phyloP scores from a whole-genome alignment of 139 green algal genomes.

The Auxenochlorella protothecoides region DNA sequence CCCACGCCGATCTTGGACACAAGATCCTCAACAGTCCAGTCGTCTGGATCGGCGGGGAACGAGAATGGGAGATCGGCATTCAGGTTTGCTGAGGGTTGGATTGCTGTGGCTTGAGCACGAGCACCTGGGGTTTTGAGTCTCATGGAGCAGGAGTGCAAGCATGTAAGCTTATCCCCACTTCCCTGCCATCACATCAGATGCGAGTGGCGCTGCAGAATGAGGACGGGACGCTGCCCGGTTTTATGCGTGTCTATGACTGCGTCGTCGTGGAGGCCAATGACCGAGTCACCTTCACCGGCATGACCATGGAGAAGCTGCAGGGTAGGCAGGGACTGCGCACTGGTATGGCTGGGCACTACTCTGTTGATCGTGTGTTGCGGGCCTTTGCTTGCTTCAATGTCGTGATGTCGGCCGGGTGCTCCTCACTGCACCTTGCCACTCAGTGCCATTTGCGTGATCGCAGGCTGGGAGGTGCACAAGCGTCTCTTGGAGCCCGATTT shows the following conservation, averaged over 20 bases:
- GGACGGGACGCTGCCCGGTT: conserved; percentile 19
- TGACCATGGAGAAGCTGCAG: conserved; percentile 26
- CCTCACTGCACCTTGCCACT: neutral
- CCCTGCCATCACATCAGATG: conserved; percentile 7
- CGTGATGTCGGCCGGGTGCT: neutral
- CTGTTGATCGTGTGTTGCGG: neutral
- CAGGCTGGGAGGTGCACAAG: conserved; percentile 23
- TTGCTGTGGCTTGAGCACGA: neutral
- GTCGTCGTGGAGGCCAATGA: conserved; percentile 1
- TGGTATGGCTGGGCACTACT: neutral
- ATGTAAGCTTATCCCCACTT: neutral
- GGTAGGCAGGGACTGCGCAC: conserved; percentile 1
- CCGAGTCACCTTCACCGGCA: conserved; percentile 4
- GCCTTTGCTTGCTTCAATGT: neutral
- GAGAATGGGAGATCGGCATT: conserved; percentile 4
- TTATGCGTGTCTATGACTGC: conserved; percentile 25
- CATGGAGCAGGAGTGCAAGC: neutral
- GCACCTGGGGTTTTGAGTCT: neutral
- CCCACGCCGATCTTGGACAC: conserved; percentile 19
- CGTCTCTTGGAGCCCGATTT: conserved; percentile 16
- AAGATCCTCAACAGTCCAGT: conserved; percentile 14
- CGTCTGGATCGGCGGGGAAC: conserved; percentile 21
- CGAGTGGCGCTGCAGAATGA: conserved; percentile 17
- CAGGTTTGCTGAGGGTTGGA: neutral
- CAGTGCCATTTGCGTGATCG: neutral